A percentile compares a stretch with the other conserved stretches of the same genome.
phyloP scores from a whole-genome alignment of 805 yeast species.

The Candida hispaniensis region DNA sequence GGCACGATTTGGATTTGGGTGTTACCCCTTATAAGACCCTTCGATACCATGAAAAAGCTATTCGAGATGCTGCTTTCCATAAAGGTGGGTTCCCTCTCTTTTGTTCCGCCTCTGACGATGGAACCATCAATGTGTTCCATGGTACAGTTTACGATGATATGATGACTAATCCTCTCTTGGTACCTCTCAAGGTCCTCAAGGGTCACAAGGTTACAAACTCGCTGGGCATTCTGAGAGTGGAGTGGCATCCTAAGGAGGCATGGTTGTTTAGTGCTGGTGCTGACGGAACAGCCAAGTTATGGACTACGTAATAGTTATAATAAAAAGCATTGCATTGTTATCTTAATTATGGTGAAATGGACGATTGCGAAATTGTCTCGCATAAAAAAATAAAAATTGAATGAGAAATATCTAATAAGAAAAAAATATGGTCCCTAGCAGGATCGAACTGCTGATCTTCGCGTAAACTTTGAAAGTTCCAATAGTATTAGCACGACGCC shows the following conservation, averaged over 20 bases:
- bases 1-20: conserved; percentile 93
- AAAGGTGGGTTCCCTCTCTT: conserved; percentile 76
- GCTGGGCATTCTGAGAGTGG: conserved; percentile 75
- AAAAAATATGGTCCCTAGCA: conserved; percentile 27
- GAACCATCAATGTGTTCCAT: conserved; percentile 86
- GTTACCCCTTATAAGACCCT: conserved; percentile 89
- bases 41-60: conserved; percentile 91
- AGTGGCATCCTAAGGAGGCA: conserved; percentile 97
- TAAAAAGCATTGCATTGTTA: no score
- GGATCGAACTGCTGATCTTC: conserved; percentile 41
- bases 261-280: conserved; percentile 98
- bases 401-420: no score
- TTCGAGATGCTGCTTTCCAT: conserved; percentile 79
- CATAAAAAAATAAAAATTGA: no score
- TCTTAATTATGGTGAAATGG: no score
- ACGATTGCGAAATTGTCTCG: no score
- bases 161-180: conserved; percentile 90
- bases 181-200: conserved; percentile 84
- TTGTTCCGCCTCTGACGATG: conserved; percentile 94
- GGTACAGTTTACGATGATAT: conserved; percentile 92
- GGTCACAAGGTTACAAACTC: conserved; percentile 77
- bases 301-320: conserved; percentile 71
- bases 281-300: conserved; percentile 86
- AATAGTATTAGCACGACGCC: no score
- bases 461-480: no score